These are phyloP conservation scores for Populus davidiana DNA, from an alignment of 345 rosid species.

Conservation along the genomic window DNA sequence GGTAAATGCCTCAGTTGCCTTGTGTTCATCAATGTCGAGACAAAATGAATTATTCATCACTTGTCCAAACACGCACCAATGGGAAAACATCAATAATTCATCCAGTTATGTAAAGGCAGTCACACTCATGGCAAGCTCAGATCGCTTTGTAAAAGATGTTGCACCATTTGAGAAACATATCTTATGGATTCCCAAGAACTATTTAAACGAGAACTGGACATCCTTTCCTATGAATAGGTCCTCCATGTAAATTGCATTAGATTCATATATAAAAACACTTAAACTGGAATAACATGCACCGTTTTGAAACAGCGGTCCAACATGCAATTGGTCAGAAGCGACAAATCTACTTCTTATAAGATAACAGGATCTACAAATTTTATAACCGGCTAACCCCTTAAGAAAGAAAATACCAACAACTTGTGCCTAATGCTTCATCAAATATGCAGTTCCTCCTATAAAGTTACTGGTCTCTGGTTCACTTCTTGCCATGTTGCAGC, in stretches of 20 bases:
- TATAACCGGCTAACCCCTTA: background rate
- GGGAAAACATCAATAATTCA: background rate
- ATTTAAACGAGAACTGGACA: background rate
- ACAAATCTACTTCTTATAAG: constrained; percentile 10
- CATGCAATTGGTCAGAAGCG: background rate
- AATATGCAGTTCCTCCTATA: constrained; percentile 5
- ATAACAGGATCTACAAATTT: constrained; percentile 25
- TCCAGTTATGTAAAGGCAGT: background rate
- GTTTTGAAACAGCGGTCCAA: background rate
- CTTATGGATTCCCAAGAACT: background rate
- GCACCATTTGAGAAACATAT: background rate
- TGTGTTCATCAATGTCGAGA: background rate
- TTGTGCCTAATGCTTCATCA: constrained; percentile 1
- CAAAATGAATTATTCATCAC: background rate
- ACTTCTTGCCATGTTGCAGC: constrained; percentile 56
- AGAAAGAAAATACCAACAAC: constrained; percentile 9
- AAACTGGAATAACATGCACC: background rate
- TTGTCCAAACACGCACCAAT: background rate
- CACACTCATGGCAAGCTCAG: background rate
- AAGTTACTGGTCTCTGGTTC: constrained; percentile 44
- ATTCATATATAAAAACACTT: background rate
- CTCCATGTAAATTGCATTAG: no score
- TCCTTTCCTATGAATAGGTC: background rate
- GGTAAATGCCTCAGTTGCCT: background rate
- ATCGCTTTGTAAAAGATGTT: background rate